Base-by-base conservation (phyloP, 768 basidiomycete species). In the Lenzites betulinus region DNA sequence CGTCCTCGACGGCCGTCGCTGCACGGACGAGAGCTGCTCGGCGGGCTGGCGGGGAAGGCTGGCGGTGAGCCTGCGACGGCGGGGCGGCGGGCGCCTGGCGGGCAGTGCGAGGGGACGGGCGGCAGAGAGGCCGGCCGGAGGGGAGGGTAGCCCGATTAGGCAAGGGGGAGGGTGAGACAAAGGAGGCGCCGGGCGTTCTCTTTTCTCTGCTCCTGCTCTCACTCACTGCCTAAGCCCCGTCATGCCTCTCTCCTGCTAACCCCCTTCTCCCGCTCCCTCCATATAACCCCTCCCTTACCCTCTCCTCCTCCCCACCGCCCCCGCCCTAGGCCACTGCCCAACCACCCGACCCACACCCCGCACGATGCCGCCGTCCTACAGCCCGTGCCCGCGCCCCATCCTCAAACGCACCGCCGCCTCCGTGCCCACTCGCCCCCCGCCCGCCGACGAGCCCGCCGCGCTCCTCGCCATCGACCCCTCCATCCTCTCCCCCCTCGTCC, bases 381-480 rank as follows among this genome's bases (percentile, higher is more conserved):
- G 62, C 61, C 69, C 69, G 25, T 70, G 69, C 52, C 83, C 82
- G 43, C 79, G 82, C 61, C 83, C 85, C 56, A 86, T 86, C 62
- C 80, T 87, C 74, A 88, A 88, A 69, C 81, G 78, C 38, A 66
- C 74, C 44, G 64, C 74, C 36, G 58, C 71, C 51, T 47, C 69
- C 61, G 61, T 71, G 52, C 58, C 54, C 48, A 41, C 58, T 56
- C 7, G 51, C 20, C 64, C 64, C 39, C 46, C 61, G 51, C 58
- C 67, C 65, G 63, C 63, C 63, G 61, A 69, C 65, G 67, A 68
- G 64, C 63, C 72, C 68, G 60, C 66, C 64, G 67, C 73, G 57
- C 69, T 75, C 59, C 76, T 85, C 65, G 81, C 83, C 26, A 81
- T 83, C 20, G 81, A 82, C 38, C 78, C 83, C 26, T 71, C 78